A percentile compares a stretch with the other conserved stretches of the same genome.
These are phyloP conservation scores for Phaeosphaeria sp. DNA, from an alignment of 2,329 filamentous ascomycete species.

Conservation along the genomic window DNA sequence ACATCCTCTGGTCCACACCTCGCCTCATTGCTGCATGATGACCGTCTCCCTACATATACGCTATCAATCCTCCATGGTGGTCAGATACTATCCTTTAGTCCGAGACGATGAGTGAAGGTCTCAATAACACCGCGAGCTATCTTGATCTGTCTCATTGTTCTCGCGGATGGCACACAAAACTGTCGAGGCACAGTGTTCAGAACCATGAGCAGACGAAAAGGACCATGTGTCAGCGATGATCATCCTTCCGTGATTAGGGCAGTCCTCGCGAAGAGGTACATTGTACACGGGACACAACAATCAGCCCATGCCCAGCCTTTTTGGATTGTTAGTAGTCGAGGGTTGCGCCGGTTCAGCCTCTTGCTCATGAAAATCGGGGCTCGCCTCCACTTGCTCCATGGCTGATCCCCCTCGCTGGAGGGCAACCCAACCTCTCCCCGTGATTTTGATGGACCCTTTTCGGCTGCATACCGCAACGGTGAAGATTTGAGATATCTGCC, in stretches of 20 bases:
- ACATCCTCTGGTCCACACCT: background rate
- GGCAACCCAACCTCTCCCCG: background rate
- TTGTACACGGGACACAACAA: background rate
- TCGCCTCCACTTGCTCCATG: background rate
- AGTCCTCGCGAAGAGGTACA: too few species aligned
- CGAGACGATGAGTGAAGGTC: background rate
- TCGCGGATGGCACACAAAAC: too few species aligned
- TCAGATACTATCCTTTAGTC: background rate
- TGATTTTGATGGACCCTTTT: background rate
- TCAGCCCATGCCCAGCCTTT: background rate
- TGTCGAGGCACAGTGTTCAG: too few species aligned
- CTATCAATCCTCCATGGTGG: background rate
- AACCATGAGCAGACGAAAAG: too few species aligned
- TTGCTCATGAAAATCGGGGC: background rate
- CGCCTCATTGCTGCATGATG: background rate
- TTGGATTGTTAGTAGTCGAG: background rate
- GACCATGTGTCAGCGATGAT: background rate
- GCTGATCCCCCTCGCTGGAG: background rate
- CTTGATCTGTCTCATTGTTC: too few species aligned
- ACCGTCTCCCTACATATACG: background rate
- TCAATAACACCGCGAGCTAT: background rate
- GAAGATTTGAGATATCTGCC: background rate
- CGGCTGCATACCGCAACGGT: background rate
- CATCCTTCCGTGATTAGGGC: too few species aligned
- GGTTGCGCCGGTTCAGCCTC: background rate